Percentiles rank a stretch among this genome's conserved stretches.
phyloP scores from a whole-genome alignment of 1,284 basidiomycete genomes.

The Marasmius fiardii region DNA sequence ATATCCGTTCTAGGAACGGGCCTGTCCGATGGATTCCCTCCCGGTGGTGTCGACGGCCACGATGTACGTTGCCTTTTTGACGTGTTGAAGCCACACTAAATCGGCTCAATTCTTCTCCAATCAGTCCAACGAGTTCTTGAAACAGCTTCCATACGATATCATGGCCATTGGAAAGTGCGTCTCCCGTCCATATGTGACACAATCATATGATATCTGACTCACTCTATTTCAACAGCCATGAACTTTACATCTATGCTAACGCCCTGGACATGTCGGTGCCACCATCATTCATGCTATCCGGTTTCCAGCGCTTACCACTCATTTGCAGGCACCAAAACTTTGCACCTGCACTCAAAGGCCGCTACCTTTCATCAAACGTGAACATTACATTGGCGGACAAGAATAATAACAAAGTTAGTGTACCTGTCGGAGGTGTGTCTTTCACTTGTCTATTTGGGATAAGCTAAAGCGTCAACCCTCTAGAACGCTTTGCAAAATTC shows the following conservation, averaged over 20 bases:
- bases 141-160: conserved; percentile 77
- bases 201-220: conserved; percentile 6
- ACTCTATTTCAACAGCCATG: conserved; percentile 55
- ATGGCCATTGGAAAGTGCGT: conserved; percentile 82
- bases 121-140: conserved; percentile 72
- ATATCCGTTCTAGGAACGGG: conserved; percentile 45
- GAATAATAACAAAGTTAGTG: conserved; percentile 43
- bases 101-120: too few species aligned
- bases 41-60: conserved; percentile 70
- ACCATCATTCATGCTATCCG: background rate
- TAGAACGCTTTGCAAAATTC: conserved; percentile 72
- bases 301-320: conserved; percentile 18
- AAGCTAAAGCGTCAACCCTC: background rate
- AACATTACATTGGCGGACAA: conserved; percentile 73
- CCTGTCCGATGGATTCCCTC: conserved; percentile 67
- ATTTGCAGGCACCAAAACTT: conserved; percentile 62
- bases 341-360: conserved; percentile 65
- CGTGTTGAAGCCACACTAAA: too few species aligned
- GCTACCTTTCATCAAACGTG: conserved; percentile 81
- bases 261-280: conserved; percentile 66
- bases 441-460: background rate
- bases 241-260: conserved; percentile 78
- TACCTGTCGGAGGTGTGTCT: conserved; percentile 60
- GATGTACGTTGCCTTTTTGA: conserved; percentile 39
- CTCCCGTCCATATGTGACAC: background rate